Evolutionary conservation across 169 alveolate species (phyloP), one percentile per base, ranked within the genome.

Genomic region (Plasmodium yoelii): DNA sequence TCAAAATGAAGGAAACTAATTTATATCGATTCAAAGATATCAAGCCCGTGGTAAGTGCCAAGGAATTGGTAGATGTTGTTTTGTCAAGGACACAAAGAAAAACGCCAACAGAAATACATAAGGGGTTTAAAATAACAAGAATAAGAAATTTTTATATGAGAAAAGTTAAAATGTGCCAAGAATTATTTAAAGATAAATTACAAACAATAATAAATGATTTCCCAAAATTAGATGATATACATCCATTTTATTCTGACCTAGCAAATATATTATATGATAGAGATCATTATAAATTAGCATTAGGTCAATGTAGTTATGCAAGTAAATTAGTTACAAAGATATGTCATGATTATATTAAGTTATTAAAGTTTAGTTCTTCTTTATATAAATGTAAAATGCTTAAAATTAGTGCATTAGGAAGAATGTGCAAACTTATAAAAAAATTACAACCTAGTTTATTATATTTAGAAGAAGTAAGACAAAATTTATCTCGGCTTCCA

Each of bases 21-120:
- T 34, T 80, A 55, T 74, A 80, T 67, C 53, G 90, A 6, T 96
- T 96, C 87, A 95, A 97, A 93, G 89, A 94, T 73, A 97, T 98
- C 80, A 96, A 98, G 71, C 93, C 97, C 69, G 98, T 97, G 77
- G 99, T 98, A 42, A 94, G 96, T 67, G 98, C 99, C 15, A 96
- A 92, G 60, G 98, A 96, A 82, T 93, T 97, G 84, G 96, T 97
- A 19, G 99, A 98, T 90, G 96, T 97, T 57, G 98, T 98, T 59
- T 94, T 99, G 12, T 97, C 99, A 49, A 97, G 96, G 93, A 99
- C 99, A 24, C 99, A 99, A 93, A 95, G 99, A 42, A 98, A 98
- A 96, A 99, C 99, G 0, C 99, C 99, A 4, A 99, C 99, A 10
- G 99, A 97, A 59, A 98, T 98, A 9, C 99, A 98, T 92, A 99